Percentiles rank a stretch among this genome's conserved stretches.
Evolutionary conservation across 2,329 filamentous ascomycete genomes (phyloP).

Genomic region (Ophiostoma triangulosporum): DNA sequence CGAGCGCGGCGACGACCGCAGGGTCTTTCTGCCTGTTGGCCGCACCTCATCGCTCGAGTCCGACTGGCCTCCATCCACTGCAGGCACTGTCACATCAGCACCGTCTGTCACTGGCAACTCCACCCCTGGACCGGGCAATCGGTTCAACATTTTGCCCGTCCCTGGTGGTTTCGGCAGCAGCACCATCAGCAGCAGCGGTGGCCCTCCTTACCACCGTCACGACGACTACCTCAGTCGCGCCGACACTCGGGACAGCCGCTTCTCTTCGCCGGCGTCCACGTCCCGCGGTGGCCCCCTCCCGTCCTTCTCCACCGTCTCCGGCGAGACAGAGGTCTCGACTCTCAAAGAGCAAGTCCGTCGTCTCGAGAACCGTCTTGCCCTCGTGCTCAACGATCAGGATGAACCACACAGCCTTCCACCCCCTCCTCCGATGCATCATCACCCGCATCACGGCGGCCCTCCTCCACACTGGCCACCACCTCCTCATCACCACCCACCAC

Average conservation of each 20-base stretch:
- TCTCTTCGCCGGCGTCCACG: slow-evolving; percentile 5
- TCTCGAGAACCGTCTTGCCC: slow-evolving; percentile 30
- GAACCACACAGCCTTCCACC: slow-evolving; percentile 1
- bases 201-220: slow-evolving; percentile 1
- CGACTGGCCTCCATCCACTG: slow-evolving; percentile 10
- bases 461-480: slow-evolving; percentile 1
- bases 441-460: not conserved
- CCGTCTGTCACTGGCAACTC: slow-evolving; percentile 34
- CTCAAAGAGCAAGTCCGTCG: slow-evolving; percentile 27
- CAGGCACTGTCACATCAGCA: slow-evolving; percentile 30
- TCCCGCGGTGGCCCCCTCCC: slow-evolving; percentile 2
- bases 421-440: not conserved
- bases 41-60: slow-evolving; percentile 6
- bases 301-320: slow-evolving; percentile 5
- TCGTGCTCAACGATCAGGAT: slow-evolving; percentile 13
- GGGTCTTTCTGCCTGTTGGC: not conserved
- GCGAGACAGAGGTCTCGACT: slow-evolving; percentile 21
- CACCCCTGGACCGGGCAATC: slow-evolving; percentile 15
- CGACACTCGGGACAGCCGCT: not conserved
- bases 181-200: not conserved
- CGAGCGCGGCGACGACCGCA: not conserved
- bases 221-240: slow-evolving; percentile 4
- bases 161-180: not conserved
- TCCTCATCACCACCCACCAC: not conserved
- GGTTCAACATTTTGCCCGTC: not conserved